Conservation (phyloP, 1,139 yeast species). For the Suhomyces bokatorum region DNA sequence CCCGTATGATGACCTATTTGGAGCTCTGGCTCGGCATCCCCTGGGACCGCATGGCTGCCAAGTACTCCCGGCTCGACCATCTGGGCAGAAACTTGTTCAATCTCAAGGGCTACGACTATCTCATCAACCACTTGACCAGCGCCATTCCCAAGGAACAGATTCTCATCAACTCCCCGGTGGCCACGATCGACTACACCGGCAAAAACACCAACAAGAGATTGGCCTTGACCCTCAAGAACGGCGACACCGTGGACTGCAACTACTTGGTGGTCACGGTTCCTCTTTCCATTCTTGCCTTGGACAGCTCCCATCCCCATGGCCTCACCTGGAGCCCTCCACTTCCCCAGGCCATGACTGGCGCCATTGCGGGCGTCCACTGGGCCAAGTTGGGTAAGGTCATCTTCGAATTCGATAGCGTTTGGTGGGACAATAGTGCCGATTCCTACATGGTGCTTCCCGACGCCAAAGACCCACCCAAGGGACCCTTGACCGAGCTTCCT, state of each 20-base stretch:
- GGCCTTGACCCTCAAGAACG: conserved; percentile 10
- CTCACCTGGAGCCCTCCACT: conserved; percentile 63
- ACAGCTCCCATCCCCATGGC: conserved; percentile 36
- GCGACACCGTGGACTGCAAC: conserved; percentile 35
- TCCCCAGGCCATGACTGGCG: conserved; percentile 45
- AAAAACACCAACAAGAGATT: conserved; percentile 20
- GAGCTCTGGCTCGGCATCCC: conserved; percentile 82
- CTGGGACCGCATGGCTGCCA: conserved; percentile 66
- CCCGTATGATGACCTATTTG: conserved; percentile 52
- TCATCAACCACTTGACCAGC: conserved; percentile 46
- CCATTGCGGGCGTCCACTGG: conserved; percentile 56
- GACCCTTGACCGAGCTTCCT: conserved; percentile 19
- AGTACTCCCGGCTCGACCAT: conserved; percentile 63
- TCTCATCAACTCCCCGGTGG: conserved; percentile 48
- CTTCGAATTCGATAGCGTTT: conserved; percentile 64
- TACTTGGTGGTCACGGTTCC: conserved; percentile 75
- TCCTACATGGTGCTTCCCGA: conserved; percentile 50
- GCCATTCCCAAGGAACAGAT: conserved; percentile 44
- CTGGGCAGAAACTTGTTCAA: conserved; percentile 76
- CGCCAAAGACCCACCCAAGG: conserved; percentile 15
- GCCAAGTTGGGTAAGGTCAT: conserved; percentile 78
- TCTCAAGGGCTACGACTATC: conserved; percentile 54
- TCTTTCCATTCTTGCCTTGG: conserved; percentile 58
- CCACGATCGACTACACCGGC: conserved; percentile 31
- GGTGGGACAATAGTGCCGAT: conserved; percentile 65